A percentile compares a stretch with the other conserved stretches of the same genome.
Evolutionary conservation across 2,329 filamentous ascomycete genomes (phyloP).

Genomic region (Nigrograna mackinnonii): DNA sequence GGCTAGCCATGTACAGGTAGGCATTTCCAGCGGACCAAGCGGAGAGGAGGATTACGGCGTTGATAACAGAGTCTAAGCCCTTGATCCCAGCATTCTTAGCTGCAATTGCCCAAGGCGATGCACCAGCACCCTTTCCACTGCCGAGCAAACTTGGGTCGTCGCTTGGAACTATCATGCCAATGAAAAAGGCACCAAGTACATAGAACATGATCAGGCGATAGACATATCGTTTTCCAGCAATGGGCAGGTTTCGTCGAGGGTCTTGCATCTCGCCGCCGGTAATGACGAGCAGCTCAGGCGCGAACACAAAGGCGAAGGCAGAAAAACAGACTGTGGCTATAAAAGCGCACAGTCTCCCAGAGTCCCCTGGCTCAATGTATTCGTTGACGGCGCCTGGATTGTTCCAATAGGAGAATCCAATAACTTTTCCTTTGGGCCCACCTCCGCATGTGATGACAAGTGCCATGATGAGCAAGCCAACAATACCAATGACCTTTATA

Average conservation of each 20-base stretch:
- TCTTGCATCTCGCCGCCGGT: conserved; percentile 67
- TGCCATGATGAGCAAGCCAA: conserved; percentile 4
- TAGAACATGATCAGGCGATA: conserved; percentile 49
- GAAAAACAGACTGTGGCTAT: conserved; percentile 55
- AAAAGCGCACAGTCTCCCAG: conserved; percentile 63
- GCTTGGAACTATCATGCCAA: conserved; percentile 60
- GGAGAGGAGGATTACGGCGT: conserved; percentile 25
- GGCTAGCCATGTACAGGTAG: conserved; percentile 27
- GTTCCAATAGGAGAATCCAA: conserved; percentile 68
- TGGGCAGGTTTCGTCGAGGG: conserved; percentile 68
- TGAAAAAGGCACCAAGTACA: conserved; percentile 51
- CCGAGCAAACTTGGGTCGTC: conserved; percentile 42
- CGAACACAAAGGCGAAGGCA: conserved; percentile 38
- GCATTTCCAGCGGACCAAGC: conserved; percentile 30
- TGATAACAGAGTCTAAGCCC: conserved; percentile 30
- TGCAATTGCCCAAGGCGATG: conserved; percentile 59
- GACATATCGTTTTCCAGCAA: conserved; percentile 50
- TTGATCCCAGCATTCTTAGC: conserved; percentile 50
- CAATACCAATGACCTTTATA: conserved; percentile 41
- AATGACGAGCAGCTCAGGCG: conserved; percentile 60
- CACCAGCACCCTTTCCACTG: conserved; percentile 34
- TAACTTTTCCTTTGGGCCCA: conserved; percentile 47
- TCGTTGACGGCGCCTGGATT: conserved; percentile 67
- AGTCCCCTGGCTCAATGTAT: conserved; percentile 57
- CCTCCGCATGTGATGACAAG: conserved; percentile 27